phyloP scores from a whole-genome alignment of 2,329 filamentous ascomycete genomes.

The Aureobasidium uvarum region DNA sequence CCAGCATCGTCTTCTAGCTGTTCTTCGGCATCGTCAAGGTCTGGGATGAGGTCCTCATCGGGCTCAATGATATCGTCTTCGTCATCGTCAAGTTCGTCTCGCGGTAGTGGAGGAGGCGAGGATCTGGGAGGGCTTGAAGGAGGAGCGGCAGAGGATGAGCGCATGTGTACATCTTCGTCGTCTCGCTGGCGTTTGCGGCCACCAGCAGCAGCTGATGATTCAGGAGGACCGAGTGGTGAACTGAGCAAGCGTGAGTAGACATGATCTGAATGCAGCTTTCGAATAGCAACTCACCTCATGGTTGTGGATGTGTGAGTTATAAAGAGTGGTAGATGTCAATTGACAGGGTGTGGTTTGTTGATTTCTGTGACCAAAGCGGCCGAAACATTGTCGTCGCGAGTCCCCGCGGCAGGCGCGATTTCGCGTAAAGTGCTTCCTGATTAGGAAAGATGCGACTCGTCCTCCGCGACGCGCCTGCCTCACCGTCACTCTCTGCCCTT shows the following conservation, averaged over 20 bases:
- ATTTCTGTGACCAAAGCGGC: not conserved
- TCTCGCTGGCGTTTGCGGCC: conserved; percentile 65
- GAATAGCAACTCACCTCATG: not conserved
- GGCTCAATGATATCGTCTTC: conserved; percentile 67
- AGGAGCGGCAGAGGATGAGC: conserved; percentile 57
- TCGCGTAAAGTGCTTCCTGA: conserved; percentile 19
- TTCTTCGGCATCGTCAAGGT: conserved; percentile 67
- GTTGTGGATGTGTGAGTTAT: not conserved
- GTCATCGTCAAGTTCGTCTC: conserved; percentile 62
- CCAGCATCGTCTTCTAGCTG: conserved; percentile 68
- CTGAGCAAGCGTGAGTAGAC: not conserved
- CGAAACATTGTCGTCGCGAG: not conserved
- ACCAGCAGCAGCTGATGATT: conserved; percentile 40
- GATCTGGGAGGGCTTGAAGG: conserved; percentile 62
- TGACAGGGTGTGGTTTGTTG: conserved; percentile 14
- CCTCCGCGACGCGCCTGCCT: not conserved
- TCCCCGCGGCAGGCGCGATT: not conserved
- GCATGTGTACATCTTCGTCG: conserved; percentile 57
- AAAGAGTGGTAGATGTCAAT: not conserved
- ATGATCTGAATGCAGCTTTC: not conserved
- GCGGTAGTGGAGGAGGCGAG: conserved; percentile 64
- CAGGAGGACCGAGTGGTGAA: conserved; percentile 17
- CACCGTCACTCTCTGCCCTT: not conserved
- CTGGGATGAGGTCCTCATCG: conserved; percentile 63
- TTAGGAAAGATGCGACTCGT: conserved; percentile 3